phyloP scores from a whole-genome alignment of 495 filamentous ascomycete species.

The Aspergillus heteromorphus region DNA sequence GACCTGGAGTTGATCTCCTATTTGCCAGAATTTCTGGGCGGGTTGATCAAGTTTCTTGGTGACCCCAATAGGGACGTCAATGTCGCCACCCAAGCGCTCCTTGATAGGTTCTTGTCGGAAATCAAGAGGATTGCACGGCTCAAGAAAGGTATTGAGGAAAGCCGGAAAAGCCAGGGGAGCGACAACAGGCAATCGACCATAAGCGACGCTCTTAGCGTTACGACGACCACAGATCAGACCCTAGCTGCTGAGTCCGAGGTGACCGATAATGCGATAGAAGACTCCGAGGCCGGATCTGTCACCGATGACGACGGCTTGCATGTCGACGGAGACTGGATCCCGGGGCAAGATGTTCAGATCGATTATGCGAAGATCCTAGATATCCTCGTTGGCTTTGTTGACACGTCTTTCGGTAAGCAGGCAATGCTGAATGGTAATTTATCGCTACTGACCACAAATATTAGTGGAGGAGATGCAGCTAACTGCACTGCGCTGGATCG shows the following conservation, averaged over 20 bases:
- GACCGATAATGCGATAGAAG: conserved; percentile 45
- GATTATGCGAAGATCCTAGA: conserved; percentile 89
- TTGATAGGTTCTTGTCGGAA: conserved; percentile 91
- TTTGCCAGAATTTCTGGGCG: conserved; percentile 85
- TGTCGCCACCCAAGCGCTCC: conserved; percentile 77
- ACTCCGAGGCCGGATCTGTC: conserved; percentile 54
- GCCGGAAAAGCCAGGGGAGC: conserved; percentile 63
- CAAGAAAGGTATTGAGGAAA: conserved; percentile 88
- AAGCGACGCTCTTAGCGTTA: conserved; percentile 56
- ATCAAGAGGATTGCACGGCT: conserved; percentile 91
- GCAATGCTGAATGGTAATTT: not conserved
- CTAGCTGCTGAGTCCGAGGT: conserved; percentile 30
- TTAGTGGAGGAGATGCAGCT: conserved; percentile 83
- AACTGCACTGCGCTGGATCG: conserved; percentile 90
- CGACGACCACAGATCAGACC: conserved; percentile 48
- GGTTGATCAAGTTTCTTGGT: conserved; percentile 86
- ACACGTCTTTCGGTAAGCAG: conserved; percentile 67
- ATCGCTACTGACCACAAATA: not conserved
- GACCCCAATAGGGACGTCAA: conserved; percentile 91
- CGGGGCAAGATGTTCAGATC: conserved; percentile 93
- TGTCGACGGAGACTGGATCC: conserved; percentile 87
- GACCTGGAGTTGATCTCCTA: conserved; percentile 93
- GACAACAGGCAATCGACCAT: conserved; percentile 60
- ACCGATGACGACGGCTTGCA: conserved; percentile 59
- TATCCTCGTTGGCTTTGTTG: conserved; percentile 85